Evolutionary conservation across 1,139 yeast genomes (phyloP).

Genomic region (Taphrina sp.): DNA sequence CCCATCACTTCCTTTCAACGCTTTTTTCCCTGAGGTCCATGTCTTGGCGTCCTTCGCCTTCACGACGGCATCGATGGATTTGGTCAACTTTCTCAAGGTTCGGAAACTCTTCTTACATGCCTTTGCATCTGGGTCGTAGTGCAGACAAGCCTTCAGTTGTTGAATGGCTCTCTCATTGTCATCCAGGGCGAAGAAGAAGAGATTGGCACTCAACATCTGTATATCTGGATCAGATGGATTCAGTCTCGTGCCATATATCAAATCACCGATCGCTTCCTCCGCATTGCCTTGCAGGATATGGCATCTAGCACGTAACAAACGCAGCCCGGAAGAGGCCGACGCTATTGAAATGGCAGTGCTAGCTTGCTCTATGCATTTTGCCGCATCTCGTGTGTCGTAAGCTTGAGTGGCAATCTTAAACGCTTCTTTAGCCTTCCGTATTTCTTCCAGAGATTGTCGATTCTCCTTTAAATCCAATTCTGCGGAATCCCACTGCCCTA

Average conservation of each 20-base stretch:
- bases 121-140: slow-evolving; percentile 64
- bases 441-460: slow-evolving; percentile 19
- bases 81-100: slow-evolving; percentile 48
- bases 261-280: slow-evolving; percentile 44
- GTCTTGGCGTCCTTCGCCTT: slow-evolving; percentile 31
- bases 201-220: slow-evolving; percentile 44
- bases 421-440: slow-evolving; percentile 28
- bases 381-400: slow-evolving; percentile 38
- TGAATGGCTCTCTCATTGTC: slow-evolving; percentile 55
- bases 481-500: slow-evolving; percentile 45
- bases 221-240: slow-evolving; percentile 36
- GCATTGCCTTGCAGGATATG: slow-evolving; percentile 41
- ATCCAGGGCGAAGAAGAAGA: slow-evolving; percentile 53
- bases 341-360: slow-evolving; percentile 43
- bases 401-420: slow-evolving; percentile 36
- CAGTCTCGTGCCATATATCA: slow-evolving; percentile 40
- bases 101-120: slow-evolving; percentile 55
- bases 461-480: slow-evolving; percentile 36
- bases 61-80: slow-evolving; percentile 39
- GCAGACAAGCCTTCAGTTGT: slow-evolving; percentile 59
- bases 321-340: slow-evolving; percentile 40
- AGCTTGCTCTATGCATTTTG: slow-evolving; percentile 42
- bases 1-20: slow-evolving; percentile 23
- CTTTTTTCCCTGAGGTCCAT: slow-evolving; percentile 36
- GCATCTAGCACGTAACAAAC: slow-evolving; percentile 44